phyloP scores from a whole-genome alignment of 2,329 filamentous ascomycete species.

The Hymenoscyphus scutula region DNA sequence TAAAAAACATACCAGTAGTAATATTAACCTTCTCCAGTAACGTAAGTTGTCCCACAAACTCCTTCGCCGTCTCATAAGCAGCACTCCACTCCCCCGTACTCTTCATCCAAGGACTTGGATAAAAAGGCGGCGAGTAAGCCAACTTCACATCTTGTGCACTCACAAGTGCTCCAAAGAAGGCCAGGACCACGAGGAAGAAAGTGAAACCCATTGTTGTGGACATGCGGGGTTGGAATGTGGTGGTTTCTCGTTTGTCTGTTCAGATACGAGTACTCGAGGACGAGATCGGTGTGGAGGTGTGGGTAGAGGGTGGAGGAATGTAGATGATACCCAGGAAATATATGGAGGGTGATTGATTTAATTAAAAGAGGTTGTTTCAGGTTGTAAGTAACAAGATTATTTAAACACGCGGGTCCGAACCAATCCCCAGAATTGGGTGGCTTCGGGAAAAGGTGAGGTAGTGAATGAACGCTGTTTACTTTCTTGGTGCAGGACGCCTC shows the following conservation, averaged over 20 bases:
- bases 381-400: too few species aligned
- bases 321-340: too few species aligned
- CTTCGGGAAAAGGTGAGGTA: background rate
- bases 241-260: background rate
- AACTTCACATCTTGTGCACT: background rate
- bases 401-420: too few species aligned
- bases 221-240: background rate
- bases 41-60: slow-evolving; percentile 70
- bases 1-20: slow-evolving; percentile 69
- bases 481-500: too few species aligned
- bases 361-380: too few species aligned
- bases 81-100: slow-evolving; percentile 55
- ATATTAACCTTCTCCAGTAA: slow-evolving; percentile 87
- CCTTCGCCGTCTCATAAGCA: slow-evolving; percentile 68
- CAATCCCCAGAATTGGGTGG: background rate
- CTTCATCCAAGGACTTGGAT: slow-evolving; percentile 34
- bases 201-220: slow-evolving; percentile 14
- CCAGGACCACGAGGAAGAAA: slow-evolving; percentile 13
- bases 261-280: too few species aligned
- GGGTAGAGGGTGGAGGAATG: too few species aligned
- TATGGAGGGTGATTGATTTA: too few species aligned
- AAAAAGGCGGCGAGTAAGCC: slow-evolving; percentile 25
- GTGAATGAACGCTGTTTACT: background rate
- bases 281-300: too few species aligned
- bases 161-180: background rate